Evolutionary conservation across 208 protist genomes (phyloP).

Genomic region (Wallacemonas sp.): DNA sequence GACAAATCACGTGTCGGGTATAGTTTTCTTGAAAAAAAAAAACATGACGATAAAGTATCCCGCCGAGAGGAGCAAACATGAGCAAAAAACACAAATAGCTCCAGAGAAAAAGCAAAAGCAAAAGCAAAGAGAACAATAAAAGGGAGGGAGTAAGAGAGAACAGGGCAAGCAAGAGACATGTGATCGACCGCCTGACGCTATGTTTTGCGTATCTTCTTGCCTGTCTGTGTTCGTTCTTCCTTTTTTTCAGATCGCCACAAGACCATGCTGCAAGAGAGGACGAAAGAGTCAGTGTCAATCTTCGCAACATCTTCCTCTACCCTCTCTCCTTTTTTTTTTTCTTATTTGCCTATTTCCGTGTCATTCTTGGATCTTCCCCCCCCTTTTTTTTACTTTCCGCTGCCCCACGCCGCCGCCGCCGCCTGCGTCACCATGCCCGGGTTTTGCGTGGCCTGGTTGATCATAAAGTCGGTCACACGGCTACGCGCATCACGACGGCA

Average conservation of each 20-base stretch:
- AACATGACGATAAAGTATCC: constrained; percentile 13
- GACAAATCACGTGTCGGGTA: too few relatives aligned
- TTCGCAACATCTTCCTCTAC: neutral
- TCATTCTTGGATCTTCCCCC: neutral
- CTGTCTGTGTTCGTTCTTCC: too few relatives aligned
- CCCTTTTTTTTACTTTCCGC: constrained; percentile 23
- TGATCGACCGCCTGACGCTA: too few relatives aligned
- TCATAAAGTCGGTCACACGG: constrained; percentile 62
- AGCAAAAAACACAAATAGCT: too few relatives aligned
- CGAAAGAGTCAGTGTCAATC: too few relatives aligned
- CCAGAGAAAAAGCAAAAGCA: constrained; percentile 1
- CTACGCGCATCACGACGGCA: constrained; percentile 77
- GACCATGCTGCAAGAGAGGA: too few relatives aligned
- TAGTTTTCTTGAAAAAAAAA: too few relatives aligned
- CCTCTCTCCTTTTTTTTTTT: neutral
- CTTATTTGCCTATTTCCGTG: neutral
- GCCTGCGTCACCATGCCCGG: constrained; percentile 49
- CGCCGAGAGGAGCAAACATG: too few relatives aligned
- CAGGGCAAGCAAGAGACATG: constrained; percentile 20
- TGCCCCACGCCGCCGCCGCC: constrained; percentile 33
- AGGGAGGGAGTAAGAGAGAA: constrained; percentile 22
- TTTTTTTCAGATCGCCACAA: too few relatives aligned
- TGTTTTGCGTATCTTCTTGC: too few relatives aligned
- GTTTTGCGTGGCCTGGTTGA: constrained; percentile 46
- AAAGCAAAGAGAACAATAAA: constrained; percentile 12